phyloP scores from a whole-genome alignment of 768 basidiomycete genomes.

The Neoboletus brunneissimus region DNA sequence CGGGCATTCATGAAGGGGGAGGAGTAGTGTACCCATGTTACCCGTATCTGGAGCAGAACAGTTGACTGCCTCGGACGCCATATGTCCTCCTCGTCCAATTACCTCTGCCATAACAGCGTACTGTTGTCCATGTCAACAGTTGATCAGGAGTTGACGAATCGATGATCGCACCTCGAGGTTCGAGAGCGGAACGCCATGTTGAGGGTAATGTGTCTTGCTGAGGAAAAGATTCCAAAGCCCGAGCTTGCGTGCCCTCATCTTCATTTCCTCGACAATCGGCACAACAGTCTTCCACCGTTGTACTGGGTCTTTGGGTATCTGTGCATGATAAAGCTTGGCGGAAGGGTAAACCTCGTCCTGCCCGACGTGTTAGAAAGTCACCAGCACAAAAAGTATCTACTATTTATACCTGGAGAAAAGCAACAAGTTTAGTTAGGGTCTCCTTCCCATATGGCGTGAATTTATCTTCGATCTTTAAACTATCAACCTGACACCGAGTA shows the following conservation, averaged over 20 bases:
- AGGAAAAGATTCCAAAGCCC: conserved; percentile 98
- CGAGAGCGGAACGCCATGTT: conserved; percentile 82
- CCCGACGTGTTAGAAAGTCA: neutral
- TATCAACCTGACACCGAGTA: conserved; percentile 4
- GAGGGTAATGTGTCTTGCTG: conserved; percentile 90
- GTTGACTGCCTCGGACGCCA: conserved; percentile 86
- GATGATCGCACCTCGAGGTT: conserved; percentile 76
- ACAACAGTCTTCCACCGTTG: conserved; percentile 84
- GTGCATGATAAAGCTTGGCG: conserved; percentile 69
- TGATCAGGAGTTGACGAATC: neutral
- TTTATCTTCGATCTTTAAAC: conserved; percentile 77
- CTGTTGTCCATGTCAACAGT: conserved; percentile 37
- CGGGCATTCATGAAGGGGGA: neutral
- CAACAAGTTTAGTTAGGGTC: conserved; percentile 76
- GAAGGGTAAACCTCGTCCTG: conserved; percentile 91
- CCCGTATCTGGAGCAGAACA: conserved; percentile 97
- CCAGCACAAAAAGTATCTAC: neutral
- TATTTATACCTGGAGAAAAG: conserved; percentile 72
- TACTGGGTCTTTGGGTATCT: conserved; percentile 71
- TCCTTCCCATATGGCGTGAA: conserved; percentile 90
- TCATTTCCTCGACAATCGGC: conserved; percentile 78
- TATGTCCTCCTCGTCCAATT: conserved; percentile 76
- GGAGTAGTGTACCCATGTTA: conserved; percentile 74
- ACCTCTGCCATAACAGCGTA: conserved; percentile 98
- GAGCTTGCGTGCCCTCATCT: conserved; percentile 79